Evolutionary conservation across 768 basidiomycete species (phyloP).

Genomic region (Auriculariales sp.): DNA sequence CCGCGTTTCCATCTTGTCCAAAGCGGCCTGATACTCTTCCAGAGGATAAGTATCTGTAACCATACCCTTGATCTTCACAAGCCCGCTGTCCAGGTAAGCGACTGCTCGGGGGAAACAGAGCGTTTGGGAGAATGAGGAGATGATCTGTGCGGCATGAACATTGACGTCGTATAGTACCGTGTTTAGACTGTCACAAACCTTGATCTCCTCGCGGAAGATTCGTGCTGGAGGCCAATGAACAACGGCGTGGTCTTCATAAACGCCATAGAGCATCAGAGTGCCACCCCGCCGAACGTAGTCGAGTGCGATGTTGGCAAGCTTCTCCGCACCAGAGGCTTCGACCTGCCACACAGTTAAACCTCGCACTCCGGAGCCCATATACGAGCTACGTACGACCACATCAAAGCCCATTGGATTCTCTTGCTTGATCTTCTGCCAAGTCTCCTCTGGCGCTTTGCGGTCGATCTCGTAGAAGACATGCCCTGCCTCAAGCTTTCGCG

Average conservation of each 20-base stretch:
- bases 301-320: slow-evolving; percentile 76
- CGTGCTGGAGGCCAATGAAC: slow-evolving; percentile 81
- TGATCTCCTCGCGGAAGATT: slow-evolving; percentile 63
- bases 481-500: slow-evolving; percentile 59
- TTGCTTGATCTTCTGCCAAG: slow-evolving; percentile 69
- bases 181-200: slow-evolving; percentile 17
- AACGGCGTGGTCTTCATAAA: slow-evolving; percentile 73
- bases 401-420: slow-evolving; percentile 84
- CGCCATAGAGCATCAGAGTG: slow-evolving; percentile 79
- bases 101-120: slow-evolving; percentile 86
- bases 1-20: slow-evolving; percentile 51
- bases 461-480: slow-evolving; percentile 84
- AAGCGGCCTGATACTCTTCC: slow-evolving; percentile 45
- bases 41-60: slow-evolving; percentile 43
- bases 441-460: slow-evolving; percentile 51
- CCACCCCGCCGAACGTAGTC: slow-evolving; percentile 80
- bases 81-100: slow-evolving; percentile 76
- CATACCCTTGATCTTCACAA: slow-evolving; percentile 71
- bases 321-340: slow-evolving; percentile 73
- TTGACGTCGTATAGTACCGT: not conserved
- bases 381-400: slow-evolving; percentile 36
- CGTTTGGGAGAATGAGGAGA: slow-evolving; percentile 82
- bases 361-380: no score
- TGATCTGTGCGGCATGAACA: slow-evolving; percentile 37
- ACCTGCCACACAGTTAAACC: slow-evolving; percentile 12